phyloP scores from a whole-genome alignment of 768 basidiomycete genomes.

The Russula sp. region DNA sequence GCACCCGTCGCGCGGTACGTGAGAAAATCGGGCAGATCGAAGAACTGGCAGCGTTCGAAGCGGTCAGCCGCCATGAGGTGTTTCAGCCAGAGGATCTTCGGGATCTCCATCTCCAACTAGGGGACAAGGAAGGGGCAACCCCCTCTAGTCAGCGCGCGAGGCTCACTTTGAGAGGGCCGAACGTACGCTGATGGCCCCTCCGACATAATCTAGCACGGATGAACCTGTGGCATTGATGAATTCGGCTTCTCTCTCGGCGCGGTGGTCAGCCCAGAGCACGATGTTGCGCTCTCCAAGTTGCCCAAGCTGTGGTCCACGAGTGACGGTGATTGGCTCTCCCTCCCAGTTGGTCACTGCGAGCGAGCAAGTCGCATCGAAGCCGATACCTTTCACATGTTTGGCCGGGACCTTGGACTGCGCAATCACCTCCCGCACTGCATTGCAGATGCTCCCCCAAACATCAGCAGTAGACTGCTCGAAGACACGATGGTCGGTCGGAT shows the following conservation, averaged over 20 bases:
- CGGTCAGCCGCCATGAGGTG: slow-evolving; percentile 65
- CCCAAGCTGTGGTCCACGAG: slow-evolving; percentile 58
- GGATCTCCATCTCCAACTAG: slow-evolving; percentile 96
- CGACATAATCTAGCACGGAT: slow-evolving; percentile 87
- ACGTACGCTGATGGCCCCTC: slow-evolving; percentile 87
- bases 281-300: slow-evolving; percentile 71
- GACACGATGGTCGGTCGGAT: slow-evolving; percentile 77
- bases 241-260: slow-evolving; percentile 87
- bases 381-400: slow-evolving; percentile 70
- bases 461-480: slow-evolving; percentile 93
- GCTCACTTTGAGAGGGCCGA: not conserved
- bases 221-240: slow-evolving; percentile 81
- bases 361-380: slow-evolving; percentile 96
- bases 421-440: slow-evolving; percentile 57
- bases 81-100: slow-evolving; percentile 96
- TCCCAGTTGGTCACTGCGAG: slow-evolving; percentile 74
- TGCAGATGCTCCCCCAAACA: slow-evolving; percentile 72
- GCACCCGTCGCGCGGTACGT: slow-evolving; percentile 82
- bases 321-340: slow-evolving; percentile 70
- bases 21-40: slow-evolving; percentile 91
- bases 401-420: slow-evolving; percentile 47
- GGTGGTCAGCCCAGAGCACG: slow-evolving; percentile 95
- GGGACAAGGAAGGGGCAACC: not conserved
- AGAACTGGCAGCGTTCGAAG: slow-evolving; percentile 76
- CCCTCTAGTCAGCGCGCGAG: not conserved